Evolutionary conservation across 1,284 basidiomycete genomes (phyloP).

Genomic region (Exsudoporus floridanus): DNA sequence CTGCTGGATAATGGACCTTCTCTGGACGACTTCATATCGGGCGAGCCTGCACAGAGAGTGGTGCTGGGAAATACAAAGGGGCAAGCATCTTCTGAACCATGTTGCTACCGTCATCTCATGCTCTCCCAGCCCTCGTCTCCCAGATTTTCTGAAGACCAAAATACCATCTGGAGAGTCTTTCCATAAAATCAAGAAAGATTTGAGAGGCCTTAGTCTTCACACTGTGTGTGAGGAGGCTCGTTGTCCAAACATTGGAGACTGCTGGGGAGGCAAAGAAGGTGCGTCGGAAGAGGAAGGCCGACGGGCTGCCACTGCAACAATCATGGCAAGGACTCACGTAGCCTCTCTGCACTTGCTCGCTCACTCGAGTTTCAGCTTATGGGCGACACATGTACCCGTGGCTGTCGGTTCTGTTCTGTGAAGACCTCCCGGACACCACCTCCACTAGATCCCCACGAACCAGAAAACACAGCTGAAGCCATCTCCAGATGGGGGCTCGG

Average conservation of each 20-base stretch:
- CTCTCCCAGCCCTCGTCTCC: constrained; percentile 75
- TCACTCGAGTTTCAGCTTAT: constrained; percentile 59
- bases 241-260: constrained; percentile 99
- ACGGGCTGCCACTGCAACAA: constrained; percentile 93
- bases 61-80: constrained; percentile 77
- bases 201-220: constrained; percentile 87
- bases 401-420: constrained; percentile 96
- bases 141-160: constrained; percentile 89
- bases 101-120: not conserved
- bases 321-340: constrained; percentile 72
- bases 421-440: constrained; percentile 90
- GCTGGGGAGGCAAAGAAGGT: constrained; percentile 91
- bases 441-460: constrained; percentile 94
- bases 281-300: constrained; percentile 74
- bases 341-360: constrained; percentile 2
- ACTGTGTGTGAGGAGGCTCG: constrained; percentile 99
- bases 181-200: constrained; percentile 92
- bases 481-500: constrained; percentile 98
- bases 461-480: constrained; percentile 97
- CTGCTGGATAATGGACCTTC: constrained; percentile 72
- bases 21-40: constrained; percentile 84
- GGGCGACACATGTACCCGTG: constrained; percentile 99
- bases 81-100: constrained; percentile 39
- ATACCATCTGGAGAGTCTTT: constrained; percentile 90
- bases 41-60: constrained; percentile 60